A percentile compares a stretch with the other conserved stretches of the same genome.
These are phyloP conservation scores for Ogataea pilisensis DNA, from an alignment of 805 yeast species.

Conservation along the genomic window DNA sequence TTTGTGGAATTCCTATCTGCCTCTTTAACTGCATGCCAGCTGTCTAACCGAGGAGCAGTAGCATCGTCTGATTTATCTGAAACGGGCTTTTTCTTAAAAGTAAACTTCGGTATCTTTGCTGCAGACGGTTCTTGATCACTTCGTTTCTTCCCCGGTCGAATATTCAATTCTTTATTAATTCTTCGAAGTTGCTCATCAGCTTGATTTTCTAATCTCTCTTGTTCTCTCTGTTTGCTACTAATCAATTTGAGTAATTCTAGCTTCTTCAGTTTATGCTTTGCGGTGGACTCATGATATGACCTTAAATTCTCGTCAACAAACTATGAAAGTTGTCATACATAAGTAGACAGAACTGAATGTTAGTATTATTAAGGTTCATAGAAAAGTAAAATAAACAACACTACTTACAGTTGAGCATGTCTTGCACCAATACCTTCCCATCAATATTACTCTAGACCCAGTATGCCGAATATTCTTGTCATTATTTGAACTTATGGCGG, in stretches of 20 bases:
- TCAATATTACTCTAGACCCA: too few relatives aligned
- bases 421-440: constrained; percentile 32
- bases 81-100: constrained; percentile 3
- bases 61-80: background rate
- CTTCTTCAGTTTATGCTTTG: constrained; percentile 27
- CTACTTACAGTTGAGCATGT: constrained; percentile 33
- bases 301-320: constrained; percentile 35
- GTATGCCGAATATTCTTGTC: too few relatives aligned
- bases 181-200: constrained; percentile 16
- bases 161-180: background rate
- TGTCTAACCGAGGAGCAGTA: constrained; percentile 4
- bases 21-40: constrained; percentile 6
- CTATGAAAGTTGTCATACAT: constrained; percentile 20
- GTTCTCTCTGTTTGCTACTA: constrained; percentile 23
- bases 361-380: background rate
- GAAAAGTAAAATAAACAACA: background rate
- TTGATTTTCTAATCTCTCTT: constrained; percentile 9
- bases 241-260: constrained; percentile 23
- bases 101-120: background rate
- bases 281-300: constrained; percentile 31
- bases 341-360: background rate
- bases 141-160: background rate
- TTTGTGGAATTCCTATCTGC: constrained; percentile 2
- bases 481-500: too few relatives aligned
- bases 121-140: background rate